Evolutionary conservation across 768 basidiomycete species (phyloP), one percentile per base, ranked within the genome.

Genomic region (Xerocomus spinulosus): DNA sequence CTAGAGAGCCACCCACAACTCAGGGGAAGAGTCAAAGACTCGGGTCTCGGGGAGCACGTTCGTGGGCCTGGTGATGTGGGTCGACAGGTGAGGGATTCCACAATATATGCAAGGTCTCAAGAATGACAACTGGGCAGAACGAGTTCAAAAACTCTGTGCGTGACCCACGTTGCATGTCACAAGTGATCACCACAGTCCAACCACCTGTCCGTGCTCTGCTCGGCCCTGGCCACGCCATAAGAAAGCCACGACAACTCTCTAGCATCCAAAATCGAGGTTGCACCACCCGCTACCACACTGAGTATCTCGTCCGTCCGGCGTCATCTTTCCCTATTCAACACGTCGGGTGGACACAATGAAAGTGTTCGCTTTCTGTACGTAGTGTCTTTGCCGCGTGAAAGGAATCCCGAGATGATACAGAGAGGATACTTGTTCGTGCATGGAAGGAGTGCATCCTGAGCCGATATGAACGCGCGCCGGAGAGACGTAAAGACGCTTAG

Each of bases 371-470:
- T 64, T 67, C 53, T 64, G 57, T 17, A 41, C 55, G 64, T 61
- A 2, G 34, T 43, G 44, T 48, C 51, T 34, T 33, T 45, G 3
- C 23, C 46, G 51, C 51, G 43, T 50, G 61, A 62, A 63, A 57
- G 71, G 77, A 75, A 60, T 74, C 77, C 78, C 76, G 73, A 79
- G 77, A 72, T 64, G 59, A 69, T 58, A 67, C 78, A 74, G 62
- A 70, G 73, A 40, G 63, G 57, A 69, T 70, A 68, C 68, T 67
- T 76, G 78, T 75, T 23, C 48, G 76, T 73, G 58, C 44, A 40
- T 44, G 43, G 38, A 40, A 55, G 49, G 51, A 6, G 25, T 40
- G 45, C 53, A 50, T 48, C 50, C 42, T 48, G 51, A 50, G 44
- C 47, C 62, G 56, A 58, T 45, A 59, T 58, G 54, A 48, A 61